Evolutionary conservation across 441 rosid species (phyloP).

Genomic region (Eutrema salsugineum): DNA sequence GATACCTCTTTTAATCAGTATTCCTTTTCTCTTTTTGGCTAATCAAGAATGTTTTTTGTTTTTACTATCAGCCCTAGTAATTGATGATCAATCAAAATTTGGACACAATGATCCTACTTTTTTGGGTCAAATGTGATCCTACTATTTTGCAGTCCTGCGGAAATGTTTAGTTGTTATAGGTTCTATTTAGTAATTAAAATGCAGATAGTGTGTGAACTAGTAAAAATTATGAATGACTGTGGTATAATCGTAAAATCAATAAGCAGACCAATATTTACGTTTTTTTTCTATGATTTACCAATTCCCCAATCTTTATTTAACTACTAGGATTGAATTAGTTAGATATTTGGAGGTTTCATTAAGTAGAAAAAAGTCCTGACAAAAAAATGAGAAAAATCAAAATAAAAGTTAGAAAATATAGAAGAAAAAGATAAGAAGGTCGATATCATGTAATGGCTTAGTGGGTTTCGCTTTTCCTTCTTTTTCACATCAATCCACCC

Average conservation of each 20-base stretch:
- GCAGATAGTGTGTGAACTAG: background rate
- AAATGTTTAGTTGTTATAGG: background rate
- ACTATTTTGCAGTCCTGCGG: background rate
- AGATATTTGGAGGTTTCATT: slow-evolving; percentile 16
- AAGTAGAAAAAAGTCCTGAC: slow-evolving; percentile 37
- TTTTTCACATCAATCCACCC: slow-evolving; percentile 29
- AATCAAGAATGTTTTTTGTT: slow-evolving; percentile 9
- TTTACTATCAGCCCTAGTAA: background rate
- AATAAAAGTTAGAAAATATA: background rate
- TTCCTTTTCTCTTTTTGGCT: background rate
- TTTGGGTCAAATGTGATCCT: background rate
- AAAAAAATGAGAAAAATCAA: slow-evolving; percentile 36
- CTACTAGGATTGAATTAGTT: slow-evolving; percentile 20
- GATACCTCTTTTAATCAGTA: background rate
- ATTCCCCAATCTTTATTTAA: background rate
- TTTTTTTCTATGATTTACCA: background rate
- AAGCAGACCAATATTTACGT: too few species aligned
- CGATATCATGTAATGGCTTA: slow-evolving; percentile 39
- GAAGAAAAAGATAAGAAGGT: slow-evolving; percentile 35
- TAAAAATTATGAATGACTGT: background rate
- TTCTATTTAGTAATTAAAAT: background rate
- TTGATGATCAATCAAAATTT: background rate
- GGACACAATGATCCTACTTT: too few species aligned
- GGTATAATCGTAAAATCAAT: background rate
- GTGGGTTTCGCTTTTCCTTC: slow-evolving; percentile 69